Base-by-base conservation (phyloP, 768 basidiomycete genomes). In the Serendipita sp. region DNA sequence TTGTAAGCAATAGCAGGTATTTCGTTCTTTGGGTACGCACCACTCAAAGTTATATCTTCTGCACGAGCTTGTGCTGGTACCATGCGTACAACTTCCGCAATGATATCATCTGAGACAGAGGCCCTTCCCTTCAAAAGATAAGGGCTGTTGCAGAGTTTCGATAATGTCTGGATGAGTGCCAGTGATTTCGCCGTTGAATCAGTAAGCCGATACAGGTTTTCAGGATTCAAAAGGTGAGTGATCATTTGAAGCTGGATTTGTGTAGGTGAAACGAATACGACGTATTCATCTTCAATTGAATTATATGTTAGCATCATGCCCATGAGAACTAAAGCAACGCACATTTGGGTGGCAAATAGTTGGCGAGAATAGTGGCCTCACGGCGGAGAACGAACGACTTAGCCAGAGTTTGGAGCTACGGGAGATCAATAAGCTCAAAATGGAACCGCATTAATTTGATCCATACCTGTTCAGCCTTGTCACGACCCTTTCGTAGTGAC, bases 241-340 rank as follows among this genome's bases (percentile, higher is more conserved):
- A 93, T 91, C 69, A 98, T 86, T 11, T 81, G 76, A 3, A 89
- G 73, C 69, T 99, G 95, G 16, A 96, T 75, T n/a, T 74, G 58
- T 0, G 92, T 93, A 0, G 96, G 95, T 3, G 85, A 84, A 34
- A 96, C 79, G 72, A 98, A 98, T n/a, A 98, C 85, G n/a, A 95
- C 88, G 71, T 95, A 97, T 83, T 99, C 96, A 71, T 89, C 95
- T 98, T 67, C 5, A 29, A 16, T n/a, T 44, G 13, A 3, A 63
- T 16, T 4, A 45, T 15, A 31, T 16, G 45, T 66, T 31, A 13
- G 13, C 13, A 13, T 13, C 13, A 40, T 40, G 40, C 40, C 40
- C 13, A 40, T 5, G 3, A 4, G 11, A 45, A 33, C 55, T 16
- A 46, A 31, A 3, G 3, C 15, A 11, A 73, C 86, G 66, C 64